Conservation (phyloP, 495 filamentous ascomycete genomes). For the Cercophora scortea region DNA sequence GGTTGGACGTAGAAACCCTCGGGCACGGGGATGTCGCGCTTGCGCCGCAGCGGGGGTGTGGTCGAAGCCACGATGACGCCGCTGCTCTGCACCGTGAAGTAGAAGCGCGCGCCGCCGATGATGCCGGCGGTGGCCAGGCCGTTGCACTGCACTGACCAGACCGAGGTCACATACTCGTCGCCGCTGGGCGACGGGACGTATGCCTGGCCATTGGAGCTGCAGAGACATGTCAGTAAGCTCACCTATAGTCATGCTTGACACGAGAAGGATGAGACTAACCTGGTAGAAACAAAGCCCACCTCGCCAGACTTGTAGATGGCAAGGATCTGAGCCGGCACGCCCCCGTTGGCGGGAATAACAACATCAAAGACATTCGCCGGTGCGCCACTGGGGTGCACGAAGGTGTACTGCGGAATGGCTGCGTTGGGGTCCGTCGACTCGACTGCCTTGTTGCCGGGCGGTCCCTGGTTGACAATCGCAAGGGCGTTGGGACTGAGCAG, state of each 20-base stretch:
- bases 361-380: conserved; percentile 3
- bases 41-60: neutral
- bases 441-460: neutral
- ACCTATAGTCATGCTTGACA: neutral
- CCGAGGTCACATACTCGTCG: conserved; percentile 2
- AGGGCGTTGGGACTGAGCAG: conserved; percentile 4
- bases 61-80: neutral
- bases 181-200: conserved; percentile 1
- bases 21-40: conserved; percentile 7
- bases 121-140: conserved; percentile 4
- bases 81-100: conserved; percentile 2
- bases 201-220: conserved; percentile 9
- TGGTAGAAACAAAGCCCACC: conserved; percentile 4
- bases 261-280: neutral
- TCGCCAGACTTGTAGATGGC: conserved; percentile 6
- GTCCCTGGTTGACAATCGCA: neutral
- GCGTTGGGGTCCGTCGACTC: neutral
- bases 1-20: conserved; percentile 9
- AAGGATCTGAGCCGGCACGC: neutral
- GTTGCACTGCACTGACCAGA: conserved; percentile 8
- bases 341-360: neutral
- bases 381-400: neutral
- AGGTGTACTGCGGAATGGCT: neutral
- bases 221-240: neutral
- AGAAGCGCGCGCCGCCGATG: conserved; percentile 1